Evolutionary conservation across 1,139 yeast species (phyloP).

Genomic region (Suhomyces terraborum): DNA sequence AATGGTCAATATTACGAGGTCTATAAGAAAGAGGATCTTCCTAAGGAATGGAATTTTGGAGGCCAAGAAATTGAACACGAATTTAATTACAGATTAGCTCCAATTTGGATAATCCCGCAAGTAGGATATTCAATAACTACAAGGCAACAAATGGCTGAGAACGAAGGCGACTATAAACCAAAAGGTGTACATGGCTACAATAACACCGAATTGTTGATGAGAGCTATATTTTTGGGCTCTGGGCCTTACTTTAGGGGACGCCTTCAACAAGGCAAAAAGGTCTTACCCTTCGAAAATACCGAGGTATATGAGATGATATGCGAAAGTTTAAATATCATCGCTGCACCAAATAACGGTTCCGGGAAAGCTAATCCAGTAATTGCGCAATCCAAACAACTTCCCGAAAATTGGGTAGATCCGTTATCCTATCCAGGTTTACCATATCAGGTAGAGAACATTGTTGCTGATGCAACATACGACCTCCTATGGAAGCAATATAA

Average conservation of each 20-base stretch:
- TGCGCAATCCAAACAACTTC: conserved; percentile 35
- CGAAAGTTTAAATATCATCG: conserved; percentile 59
- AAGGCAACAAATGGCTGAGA: conserved; percentile 53
- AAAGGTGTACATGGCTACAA: conserved; percentile 86
- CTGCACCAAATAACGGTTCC: conserved; percentile 66
- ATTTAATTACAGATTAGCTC: conserved; percentile 69
- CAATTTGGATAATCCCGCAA: conserved; percentile 80
- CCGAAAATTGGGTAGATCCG: conserved; percentile 56
- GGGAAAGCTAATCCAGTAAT: conserved; percentile 21
- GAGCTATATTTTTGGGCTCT: conserved; percentile 74
- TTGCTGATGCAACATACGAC: conserved; percentile 57
- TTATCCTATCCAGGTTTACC: conserved; percentile 59
- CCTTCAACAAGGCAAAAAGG: conserved; percentile 30
- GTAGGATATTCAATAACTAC: conserved; percentile 82
- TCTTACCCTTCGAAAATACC: conserved; percentile 69
- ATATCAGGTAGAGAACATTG: conserved; percentile 49
- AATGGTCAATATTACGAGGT: conserved; percentile 41
- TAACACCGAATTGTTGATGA: conserved; percentile 74
- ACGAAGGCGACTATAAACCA: conserved; percentile 55
- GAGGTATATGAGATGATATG: conserved; percentile 78
- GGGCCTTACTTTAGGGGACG: conserved; percentile 70
- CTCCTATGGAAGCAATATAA: conserved; percentile 31
- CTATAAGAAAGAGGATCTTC: conserved; percentile 59
- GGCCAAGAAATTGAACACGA: conserved; percentile 41
- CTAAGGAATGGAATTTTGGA: conserved; percentile 68